Evolutionary conservation across 768 basidiomycete genomes (phyloP).

Genomic region (Coprinopsis cinerea): DNA sequence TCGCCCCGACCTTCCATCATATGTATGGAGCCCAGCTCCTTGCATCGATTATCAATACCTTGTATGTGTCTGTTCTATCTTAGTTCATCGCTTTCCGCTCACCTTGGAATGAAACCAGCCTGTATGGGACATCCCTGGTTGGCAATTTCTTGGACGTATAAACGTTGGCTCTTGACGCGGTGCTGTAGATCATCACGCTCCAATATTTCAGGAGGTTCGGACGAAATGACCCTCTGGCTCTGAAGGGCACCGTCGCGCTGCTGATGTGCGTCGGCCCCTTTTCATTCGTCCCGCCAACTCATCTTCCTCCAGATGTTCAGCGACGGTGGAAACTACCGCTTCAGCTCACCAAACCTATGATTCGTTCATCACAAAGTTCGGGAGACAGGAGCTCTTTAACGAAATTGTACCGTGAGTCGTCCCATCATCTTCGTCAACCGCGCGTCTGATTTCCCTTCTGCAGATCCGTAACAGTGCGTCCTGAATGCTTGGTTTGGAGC

Average conservation of each 20-base stretch:
- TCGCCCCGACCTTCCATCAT: constrained; percentile 5
- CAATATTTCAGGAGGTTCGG: constrained; percentile 8
- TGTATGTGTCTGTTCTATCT: constrained; percentile 2
- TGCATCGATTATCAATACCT: constrained; percentile 9
- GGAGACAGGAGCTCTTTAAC: constrained; percentile 6
- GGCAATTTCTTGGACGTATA: not conserved
- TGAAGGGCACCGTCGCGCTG: constrained; percentile 1
- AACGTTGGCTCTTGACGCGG: not conserved
- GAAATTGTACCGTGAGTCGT: constrained; percentile 4
- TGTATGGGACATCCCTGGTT: constrained; percentile 7
- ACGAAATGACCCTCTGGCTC: not conserved
- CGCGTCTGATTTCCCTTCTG: not conserved
- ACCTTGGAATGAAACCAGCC: not conserved
- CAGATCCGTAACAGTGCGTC: constrained; percentile 7
- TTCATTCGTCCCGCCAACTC: not conserved
- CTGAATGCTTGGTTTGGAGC: not conserved
- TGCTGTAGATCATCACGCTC: not conserved
- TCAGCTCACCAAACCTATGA: constrained; percentile 8
- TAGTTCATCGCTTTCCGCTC: not conserved
- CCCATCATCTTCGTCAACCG: not conserved
- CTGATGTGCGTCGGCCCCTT: not conserved
- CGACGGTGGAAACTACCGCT: constrained; percentile 4
- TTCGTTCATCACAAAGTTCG: constrained; percentile 7
- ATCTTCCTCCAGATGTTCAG: not conserved
- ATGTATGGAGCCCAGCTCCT: constrained; percentile 9